These are phyloP conservation scores for Calonectria pseudoreteaudii DNA, from an alignment of 2,329 filamentous ascomycete genomes.

Conservation along the genomic window DNA sequence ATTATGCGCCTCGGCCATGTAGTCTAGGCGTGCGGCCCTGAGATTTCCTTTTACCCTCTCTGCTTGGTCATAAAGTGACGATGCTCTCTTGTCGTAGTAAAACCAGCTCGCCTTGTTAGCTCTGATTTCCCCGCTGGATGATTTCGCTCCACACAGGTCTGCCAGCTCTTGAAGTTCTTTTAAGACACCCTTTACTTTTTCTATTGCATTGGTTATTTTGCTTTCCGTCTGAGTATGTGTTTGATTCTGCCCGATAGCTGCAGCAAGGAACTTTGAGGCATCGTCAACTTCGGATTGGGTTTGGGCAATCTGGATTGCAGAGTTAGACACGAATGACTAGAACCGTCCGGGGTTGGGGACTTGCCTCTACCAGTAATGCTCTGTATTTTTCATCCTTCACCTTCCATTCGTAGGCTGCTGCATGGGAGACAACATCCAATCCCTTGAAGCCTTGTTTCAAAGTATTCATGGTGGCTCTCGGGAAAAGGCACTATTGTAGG, in stretches of 20 bases:
- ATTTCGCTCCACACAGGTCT: background rate
- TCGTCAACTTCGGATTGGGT: background rate
- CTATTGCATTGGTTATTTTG: background rate
- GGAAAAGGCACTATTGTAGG: background rate
- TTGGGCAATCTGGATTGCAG: background rate
- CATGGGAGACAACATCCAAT: background rate
- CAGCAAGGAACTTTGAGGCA: background rate
- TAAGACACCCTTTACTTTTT: background rate
- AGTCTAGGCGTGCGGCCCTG: background rate
- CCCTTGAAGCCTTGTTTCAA: background rate
- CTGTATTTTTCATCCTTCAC: background rate
- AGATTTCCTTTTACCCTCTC: background rate
- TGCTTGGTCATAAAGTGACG: background rate
- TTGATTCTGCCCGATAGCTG: background rate
- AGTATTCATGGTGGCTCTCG: background rate
- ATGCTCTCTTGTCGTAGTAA: background rate
- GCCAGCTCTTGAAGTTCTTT: background rate
- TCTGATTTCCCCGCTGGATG: background rate
- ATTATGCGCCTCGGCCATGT: background rate
- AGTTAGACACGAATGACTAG: background rate
- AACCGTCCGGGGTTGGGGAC: background rate
- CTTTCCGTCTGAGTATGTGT: background rate
- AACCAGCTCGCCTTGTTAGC: background rate
- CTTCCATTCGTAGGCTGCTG: background rate
- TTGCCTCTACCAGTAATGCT: background rate